Conservation (phyloP, 1,284 basidiomycete genomes). For the Cryptococcus neoformans region DNA sequence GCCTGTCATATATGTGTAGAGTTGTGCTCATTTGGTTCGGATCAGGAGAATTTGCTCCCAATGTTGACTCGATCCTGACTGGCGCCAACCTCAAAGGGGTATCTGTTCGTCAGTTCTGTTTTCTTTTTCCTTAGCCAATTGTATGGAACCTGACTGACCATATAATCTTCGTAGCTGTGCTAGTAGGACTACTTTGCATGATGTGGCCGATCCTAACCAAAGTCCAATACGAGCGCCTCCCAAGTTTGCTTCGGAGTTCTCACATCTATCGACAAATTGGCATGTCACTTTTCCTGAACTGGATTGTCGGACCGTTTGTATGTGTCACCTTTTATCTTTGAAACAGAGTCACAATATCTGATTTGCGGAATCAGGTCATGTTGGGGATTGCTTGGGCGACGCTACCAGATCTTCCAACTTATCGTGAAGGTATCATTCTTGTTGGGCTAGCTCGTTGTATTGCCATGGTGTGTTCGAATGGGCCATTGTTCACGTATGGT, state of each 20-base stretch:
- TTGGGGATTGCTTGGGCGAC: too few relatives aligned
- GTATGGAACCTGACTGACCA: too few relatives aligned
- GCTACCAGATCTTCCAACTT: constrained; percentile 3
- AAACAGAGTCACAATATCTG: too few relatives aligned
- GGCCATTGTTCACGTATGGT: background rate
- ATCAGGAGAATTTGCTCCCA: too few relatives aligned
- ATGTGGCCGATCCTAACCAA: constrained; percentile 78
- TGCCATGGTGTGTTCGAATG: constrained; percentile 60
- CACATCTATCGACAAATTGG: constrained; percentile 67
- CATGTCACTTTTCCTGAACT: constrained; percentile 72
- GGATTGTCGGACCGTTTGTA: constrained; percentile 70
- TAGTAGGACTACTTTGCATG: constrained; percentile 74
- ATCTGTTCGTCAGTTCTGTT: constrained; percentile 34
- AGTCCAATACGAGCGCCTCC: constrained; percentile 72
- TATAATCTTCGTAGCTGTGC: too few relatives aligned
- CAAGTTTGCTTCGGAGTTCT: constrained; percentile 57
- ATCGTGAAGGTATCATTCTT: constrained; percentile 57
- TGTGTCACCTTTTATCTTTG: constrained; percentile 30
- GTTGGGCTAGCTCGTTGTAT: constrained; percentile 58
- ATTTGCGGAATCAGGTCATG: too few relatives aligned
- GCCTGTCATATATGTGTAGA: too few relatives aligned
- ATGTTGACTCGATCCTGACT: constrained; percentile 11
- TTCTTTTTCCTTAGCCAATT: too few relatives aligned
- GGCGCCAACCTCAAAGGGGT: constrained; percentile 40
- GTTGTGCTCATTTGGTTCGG: too few relatives aligned